Percentiles rank a stretch among this genome's conserved stretches.
phyloP scores from a whole-genome alignment of 139 green algal species.

The Tetradesmus obliquus region DNA sequence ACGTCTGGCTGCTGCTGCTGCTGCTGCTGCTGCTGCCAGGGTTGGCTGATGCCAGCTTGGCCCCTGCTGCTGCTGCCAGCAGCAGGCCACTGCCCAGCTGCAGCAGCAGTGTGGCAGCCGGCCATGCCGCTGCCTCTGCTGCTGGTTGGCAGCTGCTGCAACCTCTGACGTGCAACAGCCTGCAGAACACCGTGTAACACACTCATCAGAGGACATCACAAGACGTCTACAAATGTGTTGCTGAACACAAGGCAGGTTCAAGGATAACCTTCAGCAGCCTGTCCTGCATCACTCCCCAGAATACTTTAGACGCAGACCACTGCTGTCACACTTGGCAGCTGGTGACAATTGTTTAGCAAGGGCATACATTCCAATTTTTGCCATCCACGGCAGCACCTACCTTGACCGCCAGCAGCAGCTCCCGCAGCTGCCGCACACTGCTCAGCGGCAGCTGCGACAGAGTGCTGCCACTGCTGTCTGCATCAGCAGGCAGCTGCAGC shows the following conservation, averaged over 20 bases:
- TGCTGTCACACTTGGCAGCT: too few species aligned
- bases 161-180: background rate
- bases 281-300: too few species aligned
- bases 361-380: background rate
- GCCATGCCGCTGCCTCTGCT: background rate
- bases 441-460: constrained; percentile 54
- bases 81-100: background rate
- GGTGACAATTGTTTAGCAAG: too few species aligned
- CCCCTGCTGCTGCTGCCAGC: background rate
- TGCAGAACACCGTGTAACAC: background rate
- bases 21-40: background rate
- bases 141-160: background rate
- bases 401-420: constrained; percentile 53
- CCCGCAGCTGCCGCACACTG: constrained; percentile 56
- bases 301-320: too few species aligned
- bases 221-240: too few species aligned
- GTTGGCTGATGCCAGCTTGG: background rate
- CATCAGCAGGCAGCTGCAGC: constrained; percentile 24
- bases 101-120: background rate
- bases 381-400: constrained; percentile 19
- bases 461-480: constrained; percentile 9
- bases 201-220: background rate
- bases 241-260: too few species aligned
- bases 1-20: constrained; percentile 27
- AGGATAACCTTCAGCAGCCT: too few species aligned